Evolutionary conservation across 2,329 filamentous ascomycete species (phyloP).

Genomic region (Ramularia endophylla): DNA sequence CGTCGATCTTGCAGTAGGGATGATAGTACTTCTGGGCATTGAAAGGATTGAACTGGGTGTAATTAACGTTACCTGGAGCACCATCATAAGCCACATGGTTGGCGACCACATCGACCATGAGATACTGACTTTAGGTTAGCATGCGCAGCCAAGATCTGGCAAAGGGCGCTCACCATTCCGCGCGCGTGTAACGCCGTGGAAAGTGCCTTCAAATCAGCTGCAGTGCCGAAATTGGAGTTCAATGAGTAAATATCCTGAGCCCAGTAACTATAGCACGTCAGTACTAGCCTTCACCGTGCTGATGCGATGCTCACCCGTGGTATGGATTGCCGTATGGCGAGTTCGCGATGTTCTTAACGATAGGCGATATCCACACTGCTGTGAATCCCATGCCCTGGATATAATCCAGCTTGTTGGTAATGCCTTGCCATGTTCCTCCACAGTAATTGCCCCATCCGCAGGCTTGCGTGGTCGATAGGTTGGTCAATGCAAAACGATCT

Average conservation of each 20-base stretch:
- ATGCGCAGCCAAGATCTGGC: no score
- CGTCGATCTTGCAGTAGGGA: constrained; percentile 51
- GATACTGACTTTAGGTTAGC: no score
- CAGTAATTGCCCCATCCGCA: constrained; percentile 42
- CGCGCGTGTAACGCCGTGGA: constrained; percentile 39
- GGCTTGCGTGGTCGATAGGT: constrained; percentile 39
- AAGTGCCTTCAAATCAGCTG: constrained; percentile 39
- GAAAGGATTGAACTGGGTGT: constrained; percentile 35
- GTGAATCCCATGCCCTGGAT: constrained; percentile 46
- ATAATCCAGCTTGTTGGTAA: constrained; percentile 42
- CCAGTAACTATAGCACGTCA: no score
- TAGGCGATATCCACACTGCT: constrained; percentile 37
- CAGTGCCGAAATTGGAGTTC: constrained; percentile 43
- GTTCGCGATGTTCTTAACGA: constrained; percentile 37
- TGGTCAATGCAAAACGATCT: constrained; percentile 48
- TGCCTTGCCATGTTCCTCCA: constrained; percentile 44
- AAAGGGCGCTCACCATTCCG: no score
- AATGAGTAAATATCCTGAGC: constrained; percentile 39
- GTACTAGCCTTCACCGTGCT: no score
- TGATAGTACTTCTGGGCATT: constrained; percentile 44
- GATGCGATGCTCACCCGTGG: no score
- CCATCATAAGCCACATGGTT: constrained; percentile 38
- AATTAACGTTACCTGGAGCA: constrained; percentile 24
- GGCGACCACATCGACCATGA: constrained; percentile 46
- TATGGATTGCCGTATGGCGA: constrained; percentile 39